Conservation (phyloP, 78 protist genomes). For the Paratrimastix pyriformis region DNA sequence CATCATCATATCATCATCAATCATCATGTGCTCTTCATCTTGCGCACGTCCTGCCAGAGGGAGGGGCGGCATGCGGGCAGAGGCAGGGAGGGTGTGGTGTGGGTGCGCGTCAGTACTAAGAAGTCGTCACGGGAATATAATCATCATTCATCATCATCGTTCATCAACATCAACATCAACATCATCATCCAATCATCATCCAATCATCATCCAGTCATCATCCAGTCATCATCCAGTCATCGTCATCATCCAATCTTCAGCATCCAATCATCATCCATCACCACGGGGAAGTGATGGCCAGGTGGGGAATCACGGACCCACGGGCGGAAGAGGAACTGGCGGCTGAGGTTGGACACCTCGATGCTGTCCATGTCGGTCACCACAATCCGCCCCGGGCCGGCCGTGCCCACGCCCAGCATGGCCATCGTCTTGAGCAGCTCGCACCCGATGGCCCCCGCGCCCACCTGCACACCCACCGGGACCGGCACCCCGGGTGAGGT, state of each 20-base stretch:
- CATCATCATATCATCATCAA: too few species aligned
- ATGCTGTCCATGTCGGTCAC: conserved; percentile 95
- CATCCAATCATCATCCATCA: too few species aligned
- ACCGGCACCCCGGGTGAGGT: too few species aligned
- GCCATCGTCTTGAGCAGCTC: conserved; percentile 74
- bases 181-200: too few species aligned
- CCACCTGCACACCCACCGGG: conserved; percentile 36
- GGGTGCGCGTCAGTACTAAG: too few species aligned
- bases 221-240: conserved; percentile 27
- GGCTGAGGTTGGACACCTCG: conserved; percentile 78
- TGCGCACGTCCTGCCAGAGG: conserved; percentile 22
- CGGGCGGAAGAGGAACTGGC: conserved; percentile 93
- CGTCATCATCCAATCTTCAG: too few species aligned
- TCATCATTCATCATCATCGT: too few species aligned
- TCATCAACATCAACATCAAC: too few species aligned
- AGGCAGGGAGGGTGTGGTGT: not conserved
- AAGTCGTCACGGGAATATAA: too few species aligned
- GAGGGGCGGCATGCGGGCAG: too few species aligned
- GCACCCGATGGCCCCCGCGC: conserved; percentile 87
- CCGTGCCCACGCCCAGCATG: conserved; percentile 52
- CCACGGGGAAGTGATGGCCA: not conserved
- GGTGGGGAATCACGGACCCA: conserved; percentile 39
- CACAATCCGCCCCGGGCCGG: not conserved
- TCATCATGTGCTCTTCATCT: conserved; percentile 79
- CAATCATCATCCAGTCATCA: conserved; percentile 83